Evolutionary conservation across 2,329 filamentous ascomycete species (phyloP).

Genomic region (Cladophialophora exuberans): DNA sequence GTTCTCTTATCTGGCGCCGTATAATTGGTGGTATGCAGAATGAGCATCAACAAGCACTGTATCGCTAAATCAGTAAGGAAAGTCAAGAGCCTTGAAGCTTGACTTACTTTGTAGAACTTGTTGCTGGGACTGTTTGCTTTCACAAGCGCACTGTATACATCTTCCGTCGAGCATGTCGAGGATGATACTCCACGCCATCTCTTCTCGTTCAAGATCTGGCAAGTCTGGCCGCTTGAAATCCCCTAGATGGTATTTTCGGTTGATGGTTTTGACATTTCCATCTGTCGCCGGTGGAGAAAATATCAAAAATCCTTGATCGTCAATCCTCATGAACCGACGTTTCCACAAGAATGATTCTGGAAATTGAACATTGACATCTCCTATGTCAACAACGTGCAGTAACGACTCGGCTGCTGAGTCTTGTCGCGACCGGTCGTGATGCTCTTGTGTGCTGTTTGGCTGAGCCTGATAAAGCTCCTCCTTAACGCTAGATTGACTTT

Average conservation of each 20-base stretch:
- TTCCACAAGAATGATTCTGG: slow-evolving; percentile 97
- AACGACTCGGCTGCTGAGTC: slow-evolving; percentile 26
- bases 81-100: background rate
- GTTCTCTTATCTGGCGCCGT: slow-evolving; percentile 18
- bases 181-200: slow-evolving; percentile 82
- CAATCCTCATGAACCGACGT: slow-evolving; percentile 82
- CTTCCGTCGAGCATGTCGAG: slow-evolving; percentile 65
- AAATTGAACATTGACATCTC: slow-evolving; percentile 95
- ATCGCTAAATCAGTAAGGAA: background rate
- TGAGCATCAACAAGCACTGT: slow-evolving; percentile 49
- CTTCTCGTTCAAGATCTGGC: slow-evolving; percentile 88
- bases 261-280: slow-evolving; percentile 61
- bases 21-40: slow-evolving; percentile 37
- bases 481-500: slow-evolving; percentile 52
- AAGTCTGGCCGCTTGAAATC: slow-evolving; percentile 80
- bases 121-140: slow-evolving; percentile 58
- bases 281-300: slow-evolving; percentile 71
- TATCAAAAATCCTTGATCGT: slow-evolving; percentile 80
- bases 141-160: slow-evolving; percentile 66
- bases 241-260: slow-evolving; percentile 81
- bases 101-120: slow-evolving; percentile 55
- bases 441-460: slow-evolving; percentile 43
- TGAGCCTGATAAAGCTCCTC: slow-evolving; percentile 28
- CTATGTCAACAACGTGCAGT: slow-evolving; percentile 68
- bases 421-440: slow-evolving; percentile 30